Conservation (phyloP, 1,284 basidiomycete genomes). For the Rhodotorula mucilaginosa region DNA sequence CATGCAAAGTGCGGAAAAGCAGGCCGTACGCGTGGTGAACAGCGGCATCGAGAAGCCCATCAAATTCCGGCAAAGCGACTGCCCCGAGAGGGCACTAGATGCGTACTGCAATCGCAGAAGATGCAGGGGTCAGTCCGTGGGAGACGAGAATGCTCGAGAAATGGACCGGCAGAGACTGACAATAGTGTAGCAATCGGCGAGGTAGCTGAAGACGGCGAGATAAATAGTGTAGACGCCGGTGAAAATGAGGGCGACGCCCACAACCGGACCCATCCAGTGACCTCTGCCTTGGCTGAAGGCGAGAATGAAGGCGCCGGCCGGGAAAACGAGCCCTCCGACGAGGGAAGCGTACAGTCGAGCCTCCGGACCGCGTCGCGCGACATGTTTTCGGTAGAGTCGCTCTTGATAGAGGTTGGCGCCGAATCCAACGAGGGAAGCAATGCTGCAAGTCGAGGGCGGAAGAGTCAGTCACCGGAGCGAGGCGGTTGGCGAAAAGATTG, state of each 20-base stretch:
- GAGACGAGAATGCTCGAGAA: not conserved
- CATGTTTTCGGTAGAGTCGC: slow-evolving; percentile 47
- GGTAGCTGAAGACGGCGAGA: slow-evolving; percentile 42
- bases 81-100: slow-evolving; percentile 41
- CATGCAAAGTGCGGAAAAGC: too few species aligned
- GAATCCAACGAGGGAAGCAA: slow-evolving; percentile 33
- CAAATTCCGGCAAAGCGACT: slow-evolving; percentile 37
- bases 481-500: not conserved
- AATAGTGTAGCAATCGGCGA: slow-evolving; percentile 41
- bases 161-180: not conserved
- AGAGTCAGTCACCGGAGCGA: not conserved
- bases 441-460: not conserved
- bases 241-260: slow-evolving; percentile 43
- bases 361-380: slow-evolving; percentile 62
- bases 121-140: not conserved
- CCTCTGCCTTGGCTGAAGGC: slow-evolving; percentile 36
- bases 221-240: slow-evolving; percentile 45
- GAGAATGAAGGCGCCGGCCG: slow-evolving; percentile 37
- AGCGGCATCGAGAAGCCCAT: slow-evolving; percentile 31
- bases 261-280: slow-evolving; percentile 39
- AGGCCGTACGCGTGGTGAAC: slow-evolving; percentile 18
- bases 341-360: slow-evolving; percentile 69
- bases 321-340: slow-evolving; percentile 58
- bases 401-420: slow-evolving; percentile 52
- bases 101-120: slow-evolving; percentile 41